Conservation (phyloP, 2,329 filamentous ascomycete genomes). For the Ampelomyces quisqualis region DNA sequence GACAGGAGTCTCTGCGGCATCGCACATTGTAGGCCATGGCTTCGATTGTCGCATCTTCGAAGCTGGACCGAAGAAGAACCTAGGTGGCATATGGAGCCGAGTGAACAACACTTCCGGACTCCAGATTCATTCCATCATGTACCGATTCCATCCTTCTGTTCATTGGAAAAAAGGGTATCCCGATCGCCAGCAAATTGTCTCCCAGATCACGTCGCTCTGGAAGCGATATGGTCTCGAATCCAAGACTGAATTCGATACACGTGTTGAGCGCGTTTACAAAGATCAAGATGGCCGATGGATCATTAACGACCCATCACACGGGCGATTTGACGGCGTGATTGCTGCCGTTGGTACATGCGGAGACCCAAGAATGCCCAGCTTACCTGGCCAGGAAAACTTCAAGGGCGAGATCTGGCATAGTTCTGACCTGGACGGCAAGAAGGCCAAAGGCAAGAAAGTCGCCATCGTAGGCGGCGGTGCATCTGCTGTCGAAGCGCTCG, state of each 20-base stretch:
- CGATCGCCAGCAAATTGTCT: constrained; percentile 70
- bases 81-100: constrained; percentile 80
- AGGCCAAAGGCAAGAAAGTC: constrained; percentile 72
- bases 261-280: constrained; percentile 68
- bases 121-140: constrained; percentile 85
- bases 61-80: constrained; percentile 61
- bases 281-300: constrained; percentile 72
- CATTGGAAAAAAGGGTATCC: constrained; percentile 77
- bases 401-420: constrained; percentile 74
- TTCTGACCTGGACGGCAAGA: constrained; percentile 69
- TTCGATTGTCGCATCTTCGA: constrained; percentile 83
- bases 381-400: constrained; percentile 71
- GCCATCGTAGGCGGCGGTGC: constrained; percentile 77
- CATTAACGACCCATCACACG: constrained; percentile 69
- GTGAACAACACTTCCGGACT: constrained; percentile 81
- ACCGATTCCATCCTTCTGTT: constrained; percentile 80
- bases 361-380: constrained; percentile 69
- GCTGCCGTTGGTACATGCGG: constrained; percentile 80
- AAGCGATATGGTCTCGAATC: constrained; percentile 69
- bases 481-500: constrained; percentile 77
- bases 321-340: constrained; percentile 76
- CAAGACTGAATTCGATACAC: constrained; percentile 70
- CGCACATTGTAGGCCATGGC: constrained; percentile 81
- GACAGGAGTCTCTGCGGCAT: constrained; percentile 74
- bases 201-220: constrained; percentile 72